Base-by-base conservation (phyloP, 148 eudicot species). In the Nyssa sinensis region DNA sequence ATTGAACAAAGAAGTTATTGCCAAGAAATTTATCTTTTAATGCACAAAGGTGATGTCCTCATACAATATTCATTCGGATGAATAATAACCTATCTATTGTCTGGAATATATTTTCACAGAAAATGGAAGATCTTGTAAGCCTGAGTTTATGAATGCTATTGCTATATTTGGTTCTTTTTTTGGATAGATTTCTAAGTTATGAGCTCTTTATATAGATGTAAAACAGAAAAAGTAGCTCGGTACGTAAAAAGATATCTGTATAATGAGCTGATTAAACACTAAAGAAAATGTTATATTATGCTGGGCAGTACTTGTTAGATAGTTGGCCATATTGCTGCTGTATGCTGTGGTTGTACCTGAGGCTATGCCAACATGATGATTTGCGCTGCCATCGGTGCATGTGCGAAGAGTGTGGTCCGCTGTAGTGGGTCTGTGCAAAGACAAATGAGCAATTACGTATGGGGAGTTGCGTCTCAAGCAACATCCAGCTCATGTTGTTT, bases 311-410 rank as follows among this genome's bases (percentile, higher is more conserved):
- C 30, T 70, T 19, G 67, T 29, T 59, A 10, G 64, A 55, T 17
- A 6, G 39, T 59, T 51, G 53, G 70, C 60, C 59, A 21, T 57
- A 63, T 49, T 75, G 73, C 8, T 66, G 62, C 53, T 35, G 27
- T 60, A 16, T 27, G 16, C 23, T 66, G 33, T 41, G 60, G 16
- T 64, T 25, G 61, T 61, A 29, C 82, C 72, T 34, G 60, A 67
- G 81, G 75, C 51, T 69, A 83, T 69, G 78, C 69, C 77, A 86
- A 70, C 77, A 84, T 86, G 88, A 72, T 79, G 59, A 68, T 79
- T 59, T 85, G 84, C 78, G 77, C 85, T 71, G 82, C 84, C 44
- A 64, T 89, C 33, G 80, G 77, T 64, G 71, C 77, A 37, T 78
- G 76, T 73, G 39, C 75, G 72, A 86, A 72, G 73, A 67, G 61